Percentiles rank a stretch among this genome's conserved stretches.
Conservation (phyloP, 805 yeast genomes). For the Dipodascus albidus region DNA sequence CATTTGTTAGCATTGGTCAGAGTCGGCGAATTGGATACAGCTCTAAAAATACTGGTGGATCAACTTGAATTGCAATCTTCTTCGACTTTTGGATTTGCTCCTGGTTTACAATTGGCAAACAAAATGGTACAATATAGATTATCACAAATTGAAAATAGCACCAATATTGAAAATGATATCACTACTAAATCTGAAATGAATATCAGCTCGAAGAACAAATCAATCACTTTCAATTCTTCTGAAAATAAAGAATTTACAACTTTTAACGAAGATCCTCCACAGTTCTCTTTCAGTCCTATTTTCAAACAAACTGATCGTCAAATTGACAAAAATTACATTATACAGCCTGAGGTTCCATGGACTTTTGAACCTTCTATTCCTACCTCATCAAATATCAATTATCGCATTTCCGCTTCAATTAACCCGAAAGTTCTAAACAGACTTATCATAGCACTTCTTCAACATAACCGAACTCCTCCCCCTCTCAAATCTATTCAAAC, state of each 20-base stretch:
- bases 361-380: not conserved
- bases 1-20: not conserved
- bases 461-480: not conserved
- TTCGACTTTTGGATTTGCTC: not conserved
- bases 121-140: not conserved
- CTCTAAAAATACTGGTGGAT: not conserved
- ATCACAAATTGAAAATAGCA: not conserved
- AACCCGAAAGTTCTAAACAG: not conserved
- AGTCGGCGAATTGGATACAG: not conserved
- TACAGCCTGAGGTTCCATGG: not conserved
- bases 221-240: too few relatives aligned
- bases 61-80: not conserved
- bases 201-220: too few relatives aligned
- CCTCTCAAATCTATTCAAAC: too few relatives aligned
- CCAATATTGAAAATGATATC: not conserved
- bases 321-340: not conserved
- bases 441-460: not conserved
- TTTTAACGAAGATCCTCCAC: not conserved
- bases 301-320: not conserved
- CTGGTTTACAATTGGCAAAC: not conserved
- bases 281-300: not conserved
- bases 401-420: not conserved
- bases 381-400: not conserved
- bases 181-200: not conserved
- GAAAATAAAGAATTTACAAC: too few relatives aligned